phyloP scores from a whole-genome alignment of 2,329 filamentous ascomycete genomes.

The Neonectria hederae region DNA sequence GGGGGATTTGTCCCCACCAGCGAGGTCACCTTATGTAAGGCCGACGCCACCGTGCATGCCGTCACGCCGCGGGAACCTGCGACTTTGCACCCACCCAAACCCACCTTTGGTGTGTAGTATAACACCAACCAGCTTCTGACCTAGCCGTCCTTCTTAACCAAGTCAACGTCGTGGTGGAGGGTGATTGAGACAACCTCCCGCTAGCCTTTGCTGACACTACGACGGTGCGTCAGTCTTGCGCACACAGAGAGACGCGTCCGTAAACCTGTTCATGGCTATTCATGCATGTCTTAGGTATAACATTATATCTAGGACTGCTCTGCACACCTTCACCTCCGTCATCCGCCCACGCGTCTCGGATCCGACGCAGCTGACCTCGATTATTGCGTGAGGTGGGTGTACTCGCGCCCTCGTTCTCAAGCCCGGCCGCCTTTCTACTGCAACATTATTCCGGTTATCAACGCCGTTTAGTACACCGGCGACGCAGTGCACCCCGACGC shows the following conservation, averaged over 20 bases:
- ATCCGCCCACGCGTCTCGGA: constrained; percentile 10
- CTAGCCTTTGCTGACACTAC: constrained; percentile 2
- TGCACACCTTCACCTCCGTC: constrained; percentile 10
- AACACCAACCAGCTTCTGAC: constrained; percentile 15
- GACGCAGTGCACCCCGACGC: constrained; percentile 26
- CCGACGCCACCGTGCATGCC: constrained; percentile 35
- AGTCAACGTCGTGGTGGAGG: constrained; percentile 1
- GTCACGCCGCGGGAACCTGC: neutral
- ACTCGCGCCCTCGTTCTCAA: constrained; percentile 5
- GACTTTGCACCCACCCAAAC: neutral
- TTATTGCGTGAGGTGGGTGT: neutral
- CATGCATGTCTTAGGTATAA: neutral
- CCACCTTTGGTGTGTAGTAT: constrained; percentile 13
- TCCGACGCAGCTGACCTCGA: constrained; percentile 16
- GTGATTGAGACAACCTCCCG: constrained; percentile 9
- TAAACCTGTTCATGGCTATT: neutral
- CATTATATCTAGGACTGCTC: neutral
- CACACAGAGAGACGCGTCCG: neutral
- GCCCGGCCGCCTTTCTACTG: neutral
- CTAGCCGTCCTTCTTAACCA: neutral
- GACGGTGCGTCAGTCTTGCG: neutral
- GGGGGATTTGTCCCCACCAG: constrained; percentile 15
- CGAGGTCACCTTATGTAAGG: constrained; percentile 31
- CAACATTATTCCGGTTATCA: neutral
- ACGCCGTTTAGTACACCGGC: neutral